Base-by-base conservation (phyloP, 345 rosid species). In the Dipteronia dyeriana region DNA sequence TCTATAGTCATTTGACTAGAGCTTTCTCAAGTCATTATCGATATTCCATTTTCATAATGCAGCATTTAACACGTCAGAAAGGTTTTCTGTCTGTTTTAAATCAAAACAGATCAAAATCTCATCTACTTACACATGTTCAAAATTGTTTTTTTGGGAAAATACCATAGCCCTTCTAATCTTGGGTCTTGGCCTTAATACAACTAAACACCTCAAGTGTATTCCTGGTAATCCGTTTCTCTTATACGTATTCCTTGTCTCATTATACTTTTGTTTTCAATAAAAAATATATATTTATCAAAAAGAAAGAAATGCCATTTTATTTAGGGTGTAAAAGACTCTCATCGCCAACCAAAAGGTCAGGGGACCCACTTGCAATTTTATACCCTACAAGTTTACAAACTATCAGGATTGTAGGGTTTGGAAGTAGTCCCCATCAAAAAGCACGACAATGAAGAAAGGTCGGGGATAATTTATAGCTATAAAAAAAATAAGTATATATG, bases 51-150 rank as follows among this genome's bases (percentile, higher is more conserved):
- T 12, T 7, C 10, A 39, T 19, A 16, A 22, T 3, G 1, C 23
- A 5, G 38, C 31, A 59, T 5, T 34, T 29, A 23, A 31, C 53
- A 73, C 6, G 25, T 39, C 47, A 14, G 11, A 73, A 41, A 59
- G 10, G 19, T 4, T 71, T 19, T 71, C 20, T 16, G 41, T 71
- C 20, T 16, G 41, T 56, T 54, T 17, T 19, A 71, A 22, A 51
- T 3, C 65, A 56, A 9, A 71, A 41, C 9, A 71, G 51, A 71
- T 34, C 29, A 54, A 43, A 70, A 53, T 53, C 25, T 70, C 74
- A 54, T 70, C 74, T 31, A 10, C 26, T 70, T 14, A 17, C 39
- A 25, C 22, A 26, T 7, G 23, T 7, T 43, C 31, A 13, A 2
- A 67, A 20, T 41, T 41, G 14, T 45, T 9, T 10, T 67, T 38